Evolutionary conservation across 2,329 filamentous ascomycete genomes (phyloP), one percentile per base, ranked within the genome.

Genomic region (Eutypa lata): DNA sequence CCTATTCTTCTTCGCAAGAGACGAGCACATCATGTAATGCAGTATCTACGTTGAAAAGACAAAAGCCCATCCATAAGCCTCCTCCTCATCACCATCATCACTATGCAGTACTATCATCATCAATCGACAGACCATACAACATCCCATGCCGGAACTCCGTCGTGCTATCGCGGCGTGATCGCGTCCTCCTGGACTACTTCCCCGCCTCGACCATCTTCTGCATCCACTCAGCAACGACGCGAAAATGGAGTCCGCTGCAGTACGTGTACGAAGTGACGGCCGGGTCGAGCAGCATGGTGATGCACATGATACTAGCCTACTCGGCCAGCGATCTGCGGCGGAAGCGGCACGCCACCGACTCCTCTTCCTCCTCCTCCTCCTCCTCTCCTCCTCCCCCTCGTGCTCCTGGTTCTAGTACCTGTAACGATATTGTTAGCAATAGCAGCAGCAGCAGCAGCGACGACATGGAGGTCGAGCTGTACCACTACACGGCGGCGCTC

Each of bases 221-320:
- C 24, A n/a, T 47, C 22, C 35, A 47, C 33, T 38, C 35, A 4
- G 7, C 35, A 6, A 6, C 35, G 35, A 14, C 35, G 7, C 18
- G 44, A 33, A 18, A 16, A 3, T 53, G 52, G 48, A 50, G 44
- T 21, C 48, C 52, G 7, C 47, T 53, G 2, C 28, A 42, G 13
- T 49, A 50, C 35, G 33, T 53, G 13, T 35, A 31, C 13, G n/a
- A 40, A 21, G 43, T 28, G 7, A 48, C 48, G 26, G 52, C 52
- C 18, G 14, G 43, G 21, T 50, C 52, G 4, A 53, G 52, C 37
- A 48, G 42, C 33, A 53, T 53, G 47, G 43, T 53, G 4, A 50
- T 50, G 48, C 52, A 50, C 24, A 53, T 53, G 52, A 33, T 53
- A 1, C 31, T 53, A 2, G 52, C 52, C 1, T 24, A 38, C 22